Base-by-base conservation (phyloP, 805 yeast species). In the Crinitomyces ghanaensis region DNA sequence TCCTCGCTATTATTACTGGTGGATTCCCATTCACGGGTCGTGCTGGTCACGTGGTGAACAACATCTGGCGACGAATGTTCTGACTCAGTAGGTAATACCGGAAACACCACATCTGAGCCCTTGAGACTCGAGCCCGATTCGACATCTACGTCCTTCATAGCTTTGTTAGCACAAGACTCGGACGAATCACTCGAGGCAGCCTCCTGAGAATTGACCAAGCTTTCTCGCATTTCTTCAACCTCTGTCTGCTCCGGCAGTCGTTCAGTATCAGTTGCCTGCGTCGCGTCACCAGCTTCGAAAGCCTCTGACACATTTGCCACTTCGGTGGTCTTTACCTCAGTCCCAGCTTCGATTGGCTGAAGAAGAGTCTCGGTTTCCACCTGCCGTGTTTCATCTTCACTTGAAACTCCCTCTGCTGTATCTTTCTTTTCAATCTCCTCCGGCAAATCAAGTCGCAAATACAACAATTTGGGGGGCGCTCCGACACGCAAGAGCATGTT, bases 301-400 rank as follows among this genome's bases (percentile, higher is more conserved):
- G 20, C 25, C 25, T 35, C 38, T 12, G 24, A 5, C 12, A 12
- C 22, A 41, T 26, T 15, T n/a, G 9, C 28, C 9, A 11, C 18
- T 12, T 15, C 18, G 18, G 9, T 26, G 8, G 9, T 26, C 14
- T 14, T 28, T 4, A 31, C 24, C 12, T 17, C 25, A 15, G 6
- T 28, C 18, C 5, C 11, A 19, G 23, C 16, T 18, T 14, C 22
- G 20, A 15, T 26, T 26, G n/a, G n/a, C n/a, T n/a, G n/a, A n/a
- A n/a, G 17, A 16, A 13, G 15, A 8, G 6, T 30, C 22, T 24
- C 35, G 12, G 16, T 23, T 4, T n/a, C 8, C 8, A 22, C 12
- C 17, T 14, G n/a, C 8, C 19, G 9, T 17, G 12, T 21, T 20
- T 18, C 32, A 23, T 6, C 26, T n/a, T 28, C 33, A 17, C 24